Evolutionary conservation across 2,329 filamentous ascomycete species (phyloP).

Genomic region (Phialemoniopsis sp.): DNA sequence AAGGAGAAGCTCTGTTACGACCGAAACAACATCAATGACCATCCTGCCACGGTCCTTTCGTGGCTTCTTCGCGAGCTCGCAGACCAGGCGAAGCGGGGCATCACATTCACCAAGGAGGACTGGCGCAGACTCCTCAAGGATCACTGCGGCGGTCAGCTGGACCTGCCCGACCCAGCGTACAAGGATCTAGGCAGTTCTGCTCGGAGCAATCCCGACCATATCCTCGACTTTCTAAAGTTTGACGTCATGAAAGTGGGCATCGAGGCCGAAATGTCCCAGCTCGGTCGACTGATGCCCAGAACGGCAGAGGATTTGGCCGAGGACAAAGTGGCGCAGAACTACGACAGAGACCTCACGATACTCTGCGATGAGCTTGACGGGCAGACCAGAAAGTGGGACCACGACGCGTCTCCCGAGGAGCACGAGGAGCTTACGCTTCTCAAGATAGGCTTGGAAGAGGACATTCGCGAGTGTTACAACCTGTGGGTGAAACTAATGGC

Average conservation of each 20-base stretch:
- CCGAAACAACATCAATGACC: slow-evolving; percentile 41
- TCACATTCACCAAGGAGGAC: slow-evolving; percentile 37
- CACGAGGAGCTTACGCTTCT: slow-evolving; percentile 11
- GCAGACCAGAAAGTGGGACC: slow-evolving; percentile 16
- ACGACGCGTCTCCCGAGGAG: slow-evolving; percentile 12
- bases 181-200: slow-evolving; percentile 28
- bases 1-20: slow-evolving; percentile 62
- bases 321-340: slow-evolving; percentile 22
- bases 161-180: slow-evolving; percentile 36
- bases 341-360: slow-evolving; percentile 29
- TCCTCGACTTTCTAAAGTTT: slow-evolving; percentile 62
- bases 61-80: slow-evolving; percentile 49
- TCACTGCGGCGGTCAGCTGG: slow-evolving; percentile 12
- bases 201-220: slow-evolving; percentile 33
- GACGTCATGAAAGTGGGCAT: slow-evolving; percentile 39
- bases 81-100: slow-evolving; percentile 53
- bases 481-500: slow-evolving; percentile 24
- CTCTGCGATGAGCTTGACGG: slow-evolving; percentile 28
- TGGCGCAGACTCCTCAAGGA: slow-evolving; percentile 31
- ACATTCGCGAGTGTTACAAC: slow-evolving; percentile 20
- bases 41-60: slow-evolving; percentile 42
- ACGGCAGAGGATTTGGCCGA: slow-evolving; percentile 25
- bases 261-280: slow-evolving; percentile 9
- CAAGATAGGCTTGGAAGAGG: slow-evolving; percentile 22
- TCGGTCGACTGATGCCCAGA: too few species aligned